Evolutionary conservation across 2,329 filamentous ascomycete genomes (phyloP).

Genomic region (Graphilbum ipis-grandicollis): DNA sequence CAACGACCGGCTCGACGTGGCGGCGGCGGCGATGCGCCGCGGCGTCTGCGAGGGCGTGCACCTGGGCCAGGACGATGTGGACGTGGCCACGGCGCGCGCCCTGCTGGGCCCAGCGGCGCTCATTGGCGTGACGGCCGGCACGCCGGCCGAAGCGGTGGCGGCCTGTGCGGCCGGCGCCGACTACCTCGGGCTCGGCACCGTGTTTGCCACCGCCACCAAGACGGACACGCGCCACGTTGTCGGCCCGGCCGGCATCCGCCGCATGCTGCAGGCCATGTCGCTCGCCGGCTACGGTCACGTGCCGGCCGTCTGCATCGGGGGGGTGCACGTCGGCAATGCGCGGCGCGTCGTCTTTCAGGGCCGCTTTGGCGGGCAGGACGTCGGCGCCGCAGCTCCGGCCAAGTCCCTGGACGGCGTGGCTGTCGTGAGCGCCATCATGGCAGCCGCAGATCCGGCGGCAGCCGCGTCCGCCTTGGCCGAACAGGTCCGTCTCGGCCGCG

Average conservation of each 20-base stretch:
- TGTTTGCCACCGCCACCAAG: conserved; percentile 66
- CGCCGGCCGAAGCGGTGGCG: conserved; percentile 49
- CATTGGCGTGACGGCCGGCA: conserved; percentile 77
- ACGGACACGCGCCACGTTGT: conserved; percentile 61
- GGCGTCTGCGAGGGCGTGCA: conserved; percentile 84
- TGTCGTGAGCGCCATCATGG: conserved; percentile 77
- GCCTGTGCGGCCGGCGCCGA: conserved; percentile 66
- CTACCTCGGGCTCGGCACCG: conserved; percentile 80
- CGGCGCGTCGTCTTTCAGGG: conserved; percentile 61
- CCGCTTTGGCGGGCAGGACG: conserved; percentile 5
- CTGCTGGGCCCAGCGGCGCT: conserved; percentile 63
- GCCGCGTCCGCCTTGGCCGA: conserved; percentile 42
- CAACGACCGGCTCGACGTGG: conserved; percentile 86
- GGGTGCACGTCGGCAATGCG: conserved; percentile 62
- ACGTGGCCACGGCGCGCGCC: conserved; percentile 38
- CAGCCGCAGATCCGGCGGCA: conserved; percentile 45
- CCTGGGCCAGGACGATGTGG: conserved; percentile 84
- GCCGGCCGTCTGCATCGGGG: conserved; percentile 71
- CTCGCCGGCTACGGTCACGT: conserved; percentile 25
- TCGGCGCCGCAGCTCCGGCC: conserved; percentile 12
- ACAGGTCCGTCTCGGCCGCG: conserved; percentile 25
- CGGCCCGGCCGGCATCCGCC: conserved; percentile 51
- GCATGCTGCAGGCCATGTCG: conserved; percentile 45
- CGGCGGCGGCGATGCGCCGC: conserved; percentile 67
- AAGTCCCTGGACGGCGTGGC: conserved; percentile 67